These are phyloP conservation scores for Arabis alpina DNA, from an alignment of 345 rosid species.

Conservation along the genomic window DNA sequence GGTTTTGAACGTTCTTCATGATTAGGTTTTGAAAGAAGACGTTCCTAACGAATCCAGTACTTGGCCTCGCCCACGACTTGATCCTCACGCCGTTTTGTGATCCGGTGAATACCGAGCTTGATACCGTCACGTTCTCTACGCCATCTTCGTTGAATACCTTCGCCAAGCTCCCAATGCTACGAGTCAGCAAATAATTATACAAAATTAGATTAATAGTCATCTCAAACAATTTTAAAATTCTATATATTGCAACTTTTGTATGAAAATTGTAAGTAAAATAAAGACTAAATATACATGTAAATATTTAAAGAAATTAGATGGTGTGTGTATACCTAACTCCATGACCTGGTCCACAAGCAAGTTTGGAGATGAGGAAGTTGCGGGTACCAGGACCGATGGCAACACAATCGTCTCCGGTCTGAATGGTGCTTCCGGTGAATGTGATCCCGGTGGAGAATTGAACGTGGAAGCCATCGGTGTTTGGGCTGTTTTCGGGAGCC, in stretches of 20 bases:
- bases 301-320: neutral
- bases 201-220: neutral
- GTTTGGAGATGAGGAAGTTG: conserved; percentile 46
- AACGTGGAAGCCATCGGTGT: conserved; percentile 62
- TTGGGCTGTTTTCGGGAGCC: conserved; percentile 54
- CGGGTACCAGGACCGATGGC: conserved; percentile 62
- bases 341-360: conserved; percentile 70
- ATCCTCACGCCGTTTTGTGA: conserved; percentile 43
- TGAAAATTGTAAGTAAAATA: too few species aligned
- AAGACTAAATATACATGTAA: too few species aligned
- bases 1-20: conserved; percentile 54
- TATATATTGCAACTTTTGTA: too few species aligned
- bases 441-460: conserved; percentile 49
- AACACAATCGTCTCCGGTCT: conserved; percentile 64
- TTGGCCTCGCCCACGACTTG: conserved; percentile 56
- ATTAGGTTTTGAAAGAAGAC: conserved; percentile 41
- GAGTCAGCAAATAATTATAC: conserved; percentile 7
- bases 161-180: conserved; percentile 43
- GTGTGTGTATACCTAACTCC: conserved; percentile 57
- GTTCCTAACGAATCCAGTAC: conserved; percentile 49
- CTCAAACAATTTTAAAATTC: neutral
- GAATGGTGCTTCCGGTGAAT: conserved; percentile 43
- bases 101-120: conserved; percentile 37
- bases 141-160: conserved; percentile 38
- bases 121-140: conserved; percentile 44